Base-by-base conservation (phyloP, 2,329 filamentous ascomycete species). In the Fusarium graminum region DNA sequence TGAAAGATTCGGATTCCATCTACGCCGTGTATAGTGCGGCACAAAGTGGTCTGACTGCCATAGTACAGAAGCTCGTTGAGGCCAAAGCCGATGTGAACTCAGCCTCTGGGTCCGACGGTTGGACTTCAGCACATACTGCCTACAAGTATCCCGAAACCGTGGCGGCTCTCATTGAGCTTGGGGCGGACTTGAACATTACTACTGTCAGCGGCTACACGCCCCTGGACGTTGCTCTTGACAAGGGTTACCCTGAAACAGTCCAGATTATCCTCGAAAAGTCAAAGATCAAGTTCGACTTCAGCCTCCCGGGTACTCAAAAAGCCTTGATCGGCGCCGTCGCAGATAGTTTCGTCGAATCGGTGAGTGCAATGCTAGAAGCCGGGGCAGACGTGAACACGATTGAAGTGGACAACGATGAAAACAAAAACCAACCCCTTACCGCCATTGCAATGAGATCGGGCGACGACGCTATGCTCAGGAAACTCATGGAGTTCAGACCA, bases 401-500 rank as follows among this genome's bases (percentile, higher is more conserved):
- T 0, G 39, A 61, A 14, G 26, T 25, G 3, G 26, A 52, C 2
- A 19, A 12, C 26, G 41, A 30, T 6, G 4, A 8, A 4, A 43
- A 43, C 9, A 43, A 16, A n/a, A 59, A 53, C n/a, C 42, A 40
- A 12, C 28, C 59, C 3, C 39, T 62, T 2, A 32, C 36, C 4
- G 32, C 17, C 2, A 29, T 40, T 10, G 49, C 59, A 4, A 49
- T 62, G 41, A 22, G 28, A 12, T 1, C 10, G 2, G 2, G 16
- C 2, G 39, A 28, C 6, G 49, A 44, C 2, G 19, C 38, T 2
- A 57, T 60, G 46, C 3, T 62, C 7, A 39, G 58, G 3, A 62
- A 50, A 4, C 14, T 62, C 12, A 38, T 64, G 1, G 61, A 58
- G 25, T 64, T 44, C 39, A 62, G 40, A 3, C 57, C 61, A 6